Evolutionary conservation across 1,284 basidiomycete genomes (phyloP), one percentile per base, ranked within the genome.

Genomic region (Puccinia polysora): DNA sequence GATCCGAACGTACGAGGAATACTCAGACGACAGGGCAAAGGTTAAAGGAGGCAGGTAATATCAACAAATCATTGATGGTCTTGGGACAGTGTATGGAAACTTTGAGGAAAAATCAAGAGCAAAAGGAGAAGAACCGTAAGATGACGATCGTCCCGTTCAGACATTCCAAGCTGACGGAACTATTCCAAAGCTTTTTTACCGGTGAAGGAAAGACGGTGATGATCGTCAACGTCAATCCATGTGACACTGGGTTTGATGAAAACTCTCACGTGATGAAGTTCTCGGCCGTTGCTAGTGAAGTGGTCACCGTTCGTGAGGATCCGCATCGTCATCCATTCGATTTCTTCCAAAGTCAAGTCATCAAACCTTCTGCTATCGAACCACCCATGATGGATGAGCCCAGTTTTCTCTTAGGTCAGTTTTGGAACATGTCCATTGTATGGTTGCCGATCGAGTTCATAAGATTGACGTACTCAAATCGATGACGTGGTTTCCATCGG

Each of bases 191-290:
- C 81, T 99, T 96, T 82, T 97, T 99, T 75, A 85, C 88, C 23
- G 93, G 91, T 18, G 90, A 95, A 76, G 76, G 75, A 23, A 58
- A 58, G 36, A 75, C 93, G 87, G 89, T 89, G 15, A 97, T 99
- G 91, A 94, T 98, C 69, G 93, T 98, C 65, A 97, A 97, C 77
- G 89, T 97, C 56, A 97, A 99, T 80, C 96, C 96, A 3, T 97
- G 91, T 81, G 93, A 97, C 79, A 97, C 95, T 0, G 91, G 93
- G 25, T 97, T 90, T 78, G 95, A 98, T 79, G 96, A 99, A 80
- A 98, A 97, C 80, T 89, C 89, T 23, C 91, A 97, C 81, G 95
- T 99, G 69, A 97, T 98, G 93, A 89, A 89, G 77, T 98, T 99
- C 81, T 88, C 94, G 25, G 91, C 96, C 4, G 85, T 97, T 18